A percentile compares a stretch with the other conserved stretches of the same genome.
These are phyloP conservation scores for Pseudonitzschia pungens DNA, from an alignment of 108 stramenopile species.

Conservation along the genomic window DNA sequence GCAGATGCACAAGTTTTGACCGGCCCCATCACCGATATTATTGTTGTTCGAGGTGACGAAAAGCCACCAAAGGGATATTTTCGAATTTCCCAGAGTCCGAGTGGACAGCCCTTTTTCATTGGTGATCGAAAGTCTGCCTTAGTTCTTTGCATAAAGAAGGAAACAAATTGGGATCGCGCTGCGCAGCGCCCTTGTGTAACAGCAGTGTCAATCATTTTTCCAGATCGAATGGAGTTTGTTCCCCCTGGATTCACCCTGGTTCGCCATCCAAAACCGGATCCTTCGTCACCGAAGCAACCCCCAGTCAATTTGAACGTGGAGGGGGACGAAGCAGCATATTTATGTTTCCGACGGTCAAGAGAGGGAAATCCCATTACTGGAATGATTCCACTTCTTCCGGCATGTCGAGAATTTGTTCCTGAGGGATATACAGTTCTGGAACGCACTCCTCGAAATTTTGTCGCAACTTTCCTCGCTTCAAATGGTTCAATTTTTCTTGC, in stretches of 20 bases:
- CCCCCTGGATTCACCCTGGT: conserved; percentile 87
- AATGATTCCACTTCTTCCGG: conserved; percentile 63
- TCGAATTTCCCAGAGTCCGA: conserved; percentile 51
- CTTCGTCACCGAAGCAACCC: conserved; percentile 15
- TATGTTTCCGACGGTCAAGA: conserved; percentile 83
- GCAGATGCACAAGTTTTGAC: conserved; percentile 47
- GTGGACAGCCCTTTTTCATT: conserved; percentile 42
- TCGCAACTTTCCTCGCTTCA: conserved; percentile 43
- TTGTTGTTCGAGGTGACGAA: conserved; percentile 57
- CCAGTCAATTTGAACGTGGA: conserved; percentile 50
- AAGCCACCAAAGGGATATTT: conserved; percentile 77
- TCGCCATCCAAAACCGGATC: conserved; percentile 28
- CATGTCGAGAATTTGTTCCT: conserved; percentile 67
- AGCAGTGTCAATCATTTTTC: conserved; percentile 76
- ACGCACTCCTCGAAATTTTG: conserved; percentile 68
- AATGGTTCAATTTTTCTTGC: conserved; percentile 64
- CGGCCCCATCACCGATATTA: conserved; percentile 79
- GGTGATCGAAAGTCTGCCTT: conserved; percentile 34
- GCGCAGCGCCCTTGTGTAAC: conserved; percentile 87
- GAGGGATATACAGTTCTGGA: conserved; percentile 86
- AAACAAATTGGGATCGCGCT: conserved; percentile 85
- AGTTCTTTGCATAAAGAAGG: conserved; percentile 80
- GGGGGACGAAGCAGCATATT: conserved; percentile 62
- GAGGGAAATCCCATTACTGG: conserved; percentile 89
- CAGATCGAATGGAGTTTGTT: conserved; percentile 82